Percentiles rank a stretch among this genome's conserved stretches.
Conservation (phyloP, 2,329 filamentous ascomycete species). For the Phoma sp. region DNA sequence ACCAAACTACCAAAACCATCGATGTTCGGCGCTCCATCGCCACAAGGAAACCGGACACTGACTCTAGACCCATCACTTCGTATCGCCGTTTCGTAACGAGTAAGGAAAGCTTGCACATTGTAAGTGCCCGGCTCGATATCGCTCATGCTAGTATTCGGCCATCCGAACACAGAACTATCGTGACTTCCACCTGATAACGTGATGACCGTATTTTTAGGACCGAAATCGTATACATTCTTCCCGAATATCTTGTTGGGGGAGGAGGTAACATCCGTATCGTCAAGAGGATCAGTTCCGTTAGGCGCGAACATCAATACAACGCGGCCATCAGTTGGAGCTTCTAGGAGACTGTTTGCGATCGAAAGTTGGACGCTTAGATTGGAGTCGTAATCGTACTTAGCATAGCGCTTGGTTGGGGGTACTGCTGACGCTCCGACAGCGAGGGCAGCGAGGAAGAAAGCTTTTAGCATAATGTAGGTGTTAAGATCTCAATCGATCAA, state of each 20-base stretch:
- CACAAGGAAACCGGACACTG: slow-evolving; percentile 48
- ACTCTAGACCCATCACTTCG: slow-evolving; percentile 49
- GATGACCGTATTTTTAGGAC: slow-evolving; percentile 22
- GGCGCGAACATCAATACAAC: slow-evolving; percentile 46
- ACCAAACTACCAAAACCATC: slow-evolving; percentile 42
- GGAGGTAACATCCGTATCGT: slow-evolving; percentile 46
- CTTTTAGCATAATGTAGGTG: background rate
- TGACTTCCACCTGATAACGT: slow-evolving; percentile 40
- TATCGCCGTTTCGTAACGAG: slow-evolving; percentile 44
- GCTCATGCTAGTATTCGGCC: slow-evolving; percentile 41
- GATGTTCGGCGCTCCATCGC: slow-evolving; percentile 43
- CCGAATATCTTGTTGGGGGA: slow-evolving; percentile 49
- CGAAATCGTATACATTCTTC: slow-evolving; percentile 45
- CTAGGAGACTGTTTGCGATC: slow-evolving; percentile 36
- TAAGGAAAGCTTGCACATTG: slow-evolving; percentile 47
- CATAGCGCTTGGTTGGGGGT: background rate
- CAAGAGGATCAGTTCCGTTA: slow-evolving; percentile 44
- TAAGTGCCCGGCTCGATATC: slow-evolving; percentile 43
- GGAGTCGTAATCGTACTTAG: background rate
- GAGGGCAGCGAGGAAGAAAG: background rate
- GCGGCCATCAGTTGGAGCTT: slow-evolving; percentile 39
- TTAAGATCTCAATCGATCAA: too few species aligned
- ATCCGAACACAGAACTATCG: slow-evolving; percentile 43
- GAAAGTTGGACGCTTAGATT: slow-evolving; percentile 32
- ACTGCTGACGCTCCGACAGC: background rate